Evolutionary conservation across 176 grass and related monocot species (phyloP).

Genomic region (Oryza brachyantha): DNA sequence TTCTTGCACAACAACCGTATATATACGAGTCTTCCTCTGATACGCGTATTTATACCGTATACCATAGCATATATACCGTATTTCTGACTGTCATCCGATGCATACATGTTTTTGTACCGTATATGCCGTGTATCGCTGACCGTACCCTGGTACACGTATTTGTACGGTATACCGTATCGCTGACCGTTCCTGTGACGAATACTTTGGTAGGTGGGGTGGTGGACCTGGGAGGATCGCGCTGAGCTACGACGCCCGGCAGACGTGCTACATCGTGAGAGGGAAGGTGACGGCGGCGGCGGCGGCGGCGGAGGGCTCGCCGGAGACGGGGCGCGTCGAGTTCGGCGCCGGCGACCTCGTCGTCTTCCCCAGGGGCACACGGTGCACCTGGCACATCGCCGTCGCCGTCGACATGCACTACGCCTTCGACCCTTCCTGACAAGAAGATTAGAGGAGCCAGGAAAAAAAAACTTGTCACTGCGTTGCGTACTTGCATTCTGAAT

Average conservation of each 20-base stretch:
- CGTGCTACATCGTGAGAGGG: conserved; percentile 64
- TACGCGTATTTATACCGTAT: background rate
- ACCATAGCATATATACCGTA: too few relatives aligned
- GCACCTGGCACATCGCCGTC: conserved; percentile 65
- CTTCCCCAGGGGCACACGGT: conserved; percentile 54
- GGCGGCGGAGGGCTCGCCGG: conserved; percentile 46
- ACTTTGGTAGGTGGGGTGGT: conserved; percentile 57
- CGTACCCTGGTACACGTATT: background rate
- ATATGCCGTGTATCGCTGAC: too few relatives aligned
- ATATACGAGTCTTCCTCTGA: background rate
- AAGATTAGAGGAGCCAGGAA: too few relatives aligned
- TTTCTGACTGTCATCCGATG: too few relatives aligned
- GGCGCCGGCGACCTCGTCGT: conserved; percentile 59
- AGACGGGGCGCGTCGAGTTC: conserved; percentile 22
- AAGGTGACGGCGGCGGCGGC: conserved; percentile 44
- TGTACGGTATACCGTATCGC: background rate
- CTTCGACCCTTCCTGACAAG: conserved; percentile 51
- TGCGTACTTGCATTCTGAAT: background rate
- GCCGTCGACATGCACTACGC: conserved; percentile 68
- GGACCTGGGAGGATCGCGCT: conserved; percentile 54
- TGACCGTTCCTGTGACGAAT: background rate
- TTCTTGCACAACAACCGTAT: too few relatives aligned
- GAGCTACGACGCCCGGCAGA: conserved; percentile 60
- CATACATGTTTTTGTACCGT: too few relatives aligned
- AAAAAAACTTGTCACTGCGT: too few relatives aligned